phyloP scores from a whole-genome alignment of 2,329 filamentous ascomycete species.

The Epichloe sp. region DNA sequence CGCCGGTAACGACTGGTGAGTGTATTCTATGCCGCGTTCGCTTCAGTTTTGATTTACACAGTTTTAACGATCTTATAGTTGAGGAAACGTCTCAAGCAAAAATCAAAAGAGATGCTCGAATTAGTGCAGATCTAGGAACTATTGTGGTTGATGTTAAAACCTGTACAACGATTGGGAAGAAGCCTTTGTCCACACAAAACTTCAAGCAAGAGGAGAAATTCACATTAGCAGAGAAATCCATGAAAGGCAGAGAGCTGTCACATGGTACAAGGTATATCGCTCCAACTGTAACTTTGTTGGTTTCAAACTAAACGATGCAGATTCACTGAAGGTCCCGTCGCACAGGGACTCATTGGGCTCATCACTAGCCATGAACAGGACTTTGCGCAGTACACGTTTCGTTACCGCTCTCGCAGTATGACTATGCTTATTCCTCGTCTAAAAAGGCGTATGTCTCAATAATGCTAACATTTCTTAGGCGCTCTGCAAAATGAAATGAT shows the following conservation, averaged over 20 bases:
- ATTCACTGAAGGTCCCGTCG: not conserved
- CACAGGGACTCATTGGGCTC: accelerated
- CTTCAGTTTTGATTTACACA: not conserved
- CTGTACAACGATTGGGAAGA: not conserved
- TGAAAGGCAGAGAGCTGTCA: conserved; percentile 15
- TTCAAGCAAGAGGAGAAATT: not conserved
- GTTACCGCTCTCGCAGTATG: conserved; percentile 13
- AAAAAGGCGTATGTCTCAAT: not conserved
- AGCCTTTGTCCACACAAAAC: accelerated
- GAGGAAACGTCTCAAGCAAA: conserved; percentile 1
- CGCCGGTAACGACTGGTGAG: not conserved
- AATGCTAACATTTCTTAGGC: conserved; percentile 5
- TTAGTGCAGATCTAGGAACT: conserved; percentile 7
- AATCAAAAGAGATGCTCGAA: not conserved
- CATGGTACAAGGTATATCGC: conserved; percentile 11
- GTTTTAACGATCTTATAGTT: not conserved
- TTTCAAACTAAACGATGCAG: not conserved
- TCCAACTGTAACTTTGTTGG: not conserved
- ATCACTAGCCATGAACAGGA: not conserved
- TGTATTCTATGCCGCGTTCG: not conserved
- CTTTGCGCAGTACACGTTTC: conserved; percentile 7
- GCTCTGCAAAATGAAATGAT: conserved; percentile 12
- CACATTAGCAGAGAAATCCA: conserved; percentile 11
- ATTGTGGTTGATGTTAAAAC: conserved; percentile 3
- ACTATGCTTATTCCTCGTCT: not conserved